Percentiles rank a stretch among this genome's conserved stretches.
phyloP scores from a whole-genome alignment of 306 rosid species.

The Potentilla sterilis region DNA sequence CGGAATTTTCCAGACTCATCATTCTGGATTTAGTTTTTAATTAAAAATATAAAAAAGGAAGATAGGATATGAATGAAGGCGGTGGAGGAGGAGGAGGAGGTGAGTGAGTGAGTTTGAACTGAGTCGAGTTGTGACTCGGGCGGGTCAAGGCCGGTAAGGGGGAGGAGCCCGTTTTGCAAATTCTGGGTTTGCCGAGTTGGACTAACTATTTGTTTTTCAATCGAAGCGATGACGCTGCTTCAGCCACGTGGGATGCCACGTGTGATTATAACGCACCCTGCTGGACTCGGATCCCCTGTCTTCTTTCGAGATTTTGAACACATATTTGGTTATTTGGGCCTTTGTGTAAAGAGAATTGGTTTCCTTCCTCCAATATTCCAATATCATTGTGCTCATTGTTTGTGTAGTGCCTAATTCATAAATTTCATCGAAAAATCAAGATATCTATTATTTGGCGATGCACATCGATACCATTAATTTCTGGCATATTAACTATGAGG shows the following conservation, averaged over 20 bases:
- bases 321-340: no score
- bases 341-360: no score
- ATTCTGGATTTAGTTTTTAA: slow-evolving; percentile 8
- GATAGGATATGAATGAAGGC: background rate
- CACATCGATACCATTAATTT: no score
- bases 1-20: slow-evolving; percentile 34
- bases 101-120: slow-evolving; percentile 4
- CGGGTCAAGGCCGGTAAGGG: background rate
- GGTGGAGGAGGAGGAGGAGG: background rate
- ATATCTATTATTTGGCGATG: no score
- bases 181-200: slow-evolving; percentile 8
- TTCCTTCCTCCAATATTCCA: no score
- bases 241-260: slow-evolving; percentile 21
- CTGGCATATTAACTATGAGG: no score
- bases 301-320: no score
- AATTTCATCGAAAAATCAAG: no score
- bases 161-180: background rate
- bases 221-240: slow-evolving; percentile 6
- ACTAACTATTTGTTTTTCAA: background rate
- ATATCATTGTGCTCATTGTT: no score
- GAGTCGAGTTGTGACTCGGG: slow-evolving; percentile 7
- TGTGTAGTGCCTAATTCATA: no score
- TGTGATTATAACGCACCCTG: background rate
- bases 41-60: background rate
- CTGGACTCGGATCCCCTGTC: no score